A percentile compares a stretch with the other conserved stretches of the same genome.
These are phyloP conservation scores for Spiraea crenata DNA, from an alignment of 331 rosid genomes.

Conservation along the genomic window DNA sequence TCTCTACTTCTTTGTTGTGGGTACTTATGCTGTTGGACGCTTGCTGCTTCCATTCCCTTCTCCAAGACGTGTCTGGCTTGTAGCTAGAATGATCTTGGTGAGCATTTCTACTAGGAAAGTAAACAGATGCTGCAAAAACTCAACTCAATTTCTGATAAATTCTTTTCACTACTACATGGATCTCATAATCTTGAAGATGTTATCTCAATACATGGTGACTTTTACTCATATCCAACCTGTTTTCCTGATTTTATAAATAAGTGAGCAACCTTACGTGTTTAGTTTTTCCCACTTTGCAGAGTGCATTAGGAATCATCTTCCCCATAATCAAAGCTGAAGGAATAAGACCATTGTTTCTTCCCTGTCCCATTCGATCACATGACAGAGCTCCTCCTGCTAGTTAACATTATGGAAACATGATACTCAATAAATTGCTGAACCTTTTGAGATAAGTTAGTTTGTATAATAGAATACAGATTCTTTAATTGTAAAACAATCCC, in stretches of 20 bases:
- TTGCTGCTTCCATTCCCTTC: slow-evolving; percentile 33
- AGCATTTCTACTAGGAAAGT: not conserved
- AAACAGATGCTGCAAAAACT: not conserved
- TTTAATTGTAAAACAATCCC: not conserved
- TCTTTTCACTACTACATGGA: no score
- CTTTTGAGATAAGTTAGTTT: not conserved
- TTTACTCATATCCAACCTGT: not conserved
- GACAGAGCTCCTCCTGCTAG: not conserved
- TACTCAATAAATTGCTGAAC: not conserved
- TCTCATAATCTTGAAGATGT: no score
- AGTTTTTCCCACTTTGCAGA: slow-evolving; percentile 16
- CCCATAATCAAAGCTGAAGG: slow-evolving; percentile 53
- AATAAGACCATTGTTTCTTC: slow-evolving; percentile 37
- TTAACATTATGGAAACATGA: not conserved
- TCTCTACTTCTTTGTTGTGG: slow-evolving; percentile 21
- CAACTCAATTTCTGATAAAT: no score
- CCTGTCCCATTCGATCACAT: slow-evolving; percentile 31
- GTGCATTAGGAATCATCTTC: slow-evolving; percentile 41
- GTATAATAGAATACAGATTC: not conserved
- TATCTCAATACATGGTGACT: not conserved
- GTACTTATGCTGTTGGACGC: slow-evolving; percentile 16
- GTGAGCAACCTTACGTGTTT: not conserved
- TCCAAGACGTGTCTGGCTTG: slow-evolving; percentile 4
- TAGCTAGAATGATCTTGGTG: slow-evolving; percentile 15
- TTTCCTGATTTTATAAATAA: not conserved